phyloP scores from a whole-genome alignment of 192 early-diverging fungal species.

The Coemansia sp. region DNA sequence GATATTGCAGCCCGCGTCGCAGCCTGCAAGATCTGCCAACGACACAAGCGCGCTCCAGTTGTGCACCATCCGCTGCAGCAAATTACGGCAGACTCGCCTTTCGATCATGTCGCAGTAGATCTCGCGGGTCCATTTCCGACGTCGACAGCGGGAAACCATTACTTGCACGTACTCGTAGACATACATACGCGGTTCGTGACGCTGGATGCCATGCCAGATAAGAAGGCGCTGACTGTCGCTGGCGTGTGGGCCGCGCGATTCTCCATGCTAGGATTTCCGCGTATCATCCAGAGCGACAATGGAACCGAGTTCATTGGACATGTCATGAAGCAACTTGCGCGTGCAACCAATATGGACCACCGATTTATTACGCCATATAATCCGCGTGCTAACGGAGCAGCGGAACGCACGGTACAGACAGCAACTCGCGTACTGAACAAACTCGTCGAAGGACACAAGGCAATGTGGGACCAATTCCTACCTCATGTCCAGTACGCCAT shows the following conservation, averaged over 20 bases:
- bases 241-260: not conserved
- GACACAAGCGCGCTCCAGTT: not conserved
- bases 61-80: not conserved
- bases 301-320: not conserved
- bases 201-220: not conserved
- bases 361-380: not conserved
- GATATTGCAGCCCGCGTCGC: not conserved
- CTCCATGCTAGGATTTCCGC: not conserved
- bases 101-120: not conserved
- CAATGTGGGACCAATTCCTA: too few species aligned
- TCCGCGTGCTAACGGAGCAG: not conserved
- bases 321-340: not conserved
- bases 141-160: not conserved
- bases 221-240: not conserved
- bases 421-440: not conserved
- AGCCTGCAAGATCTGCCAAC: not conserved
- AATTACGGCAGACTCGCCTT: not conserved
- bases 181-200: not conserved
- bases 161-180: not conserved
- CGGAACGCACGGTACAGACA: not conserved
- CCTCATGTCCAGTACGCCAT: too few species aligned
- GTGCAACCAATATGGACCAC: not conserved
- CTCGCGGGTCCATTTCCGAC: not conserved
- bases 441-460: not conserved
- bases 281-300: not conserved